Conservation (phyloP, 1,139 yeast species). For the Saccharomyces hybrid region DNA sequence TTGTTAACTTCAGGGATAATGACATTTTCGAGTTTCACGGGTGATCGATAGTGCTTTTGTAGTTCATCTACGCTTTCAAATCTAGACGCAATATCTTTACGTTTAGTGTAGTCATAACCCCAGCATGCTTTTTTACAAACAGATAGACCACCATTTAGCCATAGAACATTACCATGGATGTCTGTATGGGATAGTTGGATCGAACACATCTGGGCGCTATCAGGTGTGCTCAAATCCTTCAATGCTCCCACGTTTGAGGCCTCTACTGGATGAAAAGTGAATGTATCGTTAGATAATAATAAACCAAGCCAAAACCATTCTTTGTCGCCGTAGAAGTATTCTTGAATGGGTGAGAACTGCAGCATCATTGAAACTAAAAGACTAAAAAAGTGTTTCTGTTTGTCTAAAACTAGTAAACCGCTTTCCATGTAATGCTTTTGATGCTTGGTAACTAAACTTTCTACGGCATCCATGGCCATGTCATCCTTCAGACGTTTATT, state of each 20-base stretch:
- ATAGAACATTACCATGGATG: constrained; percentile 2
- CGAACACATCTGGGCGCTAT: constrained; percentile 5
- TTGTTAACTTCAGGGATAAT: neutral
- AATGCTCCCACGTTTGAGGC: constrained; percentile 6
- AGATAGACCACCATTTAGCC: constrained; percentile 9
- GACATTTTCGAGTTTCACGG: neutral
- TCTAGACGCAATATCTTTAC: constrained; percentile 1
- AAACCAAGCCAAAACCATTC: constrained; percentile 51
- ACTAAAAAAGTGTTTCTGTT: constrained; percentile 39
- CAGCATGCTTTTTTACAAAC: constrained; percentile 7
- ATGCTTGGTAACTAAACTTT: neutral
- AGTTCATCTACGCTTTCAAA: neutral
- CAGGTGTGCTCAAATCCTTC: neutral
- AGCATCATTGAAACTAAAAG: constrained; percentile 40
- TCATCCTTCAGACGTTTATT: neutral
- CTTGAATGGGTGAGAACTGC: constrained; percentile 15
- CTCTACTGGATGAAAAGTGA: constrained; percentile 4
- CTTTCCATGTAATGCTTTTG: constrained; percentile 46
- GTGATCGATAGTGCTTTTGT: neutral
- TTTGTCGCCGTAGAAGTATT: constrained; percentile 45
- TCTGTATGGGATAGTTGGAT: constrained; percentile 7
- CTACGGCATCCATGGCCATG: neutral
- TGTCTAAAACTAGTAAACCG: constrained; percentile 44
- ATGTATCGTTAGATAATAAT: constrained; percentile 9
- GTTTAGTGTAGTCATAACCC: constrained; percentile 3